A percentile compares a stretch with the other conserved stretches of the same genome.
Evolutionary conservation across 345 rosid species (phyloP).

Genomic region (Cardiospermum halicacabum): DNA sequence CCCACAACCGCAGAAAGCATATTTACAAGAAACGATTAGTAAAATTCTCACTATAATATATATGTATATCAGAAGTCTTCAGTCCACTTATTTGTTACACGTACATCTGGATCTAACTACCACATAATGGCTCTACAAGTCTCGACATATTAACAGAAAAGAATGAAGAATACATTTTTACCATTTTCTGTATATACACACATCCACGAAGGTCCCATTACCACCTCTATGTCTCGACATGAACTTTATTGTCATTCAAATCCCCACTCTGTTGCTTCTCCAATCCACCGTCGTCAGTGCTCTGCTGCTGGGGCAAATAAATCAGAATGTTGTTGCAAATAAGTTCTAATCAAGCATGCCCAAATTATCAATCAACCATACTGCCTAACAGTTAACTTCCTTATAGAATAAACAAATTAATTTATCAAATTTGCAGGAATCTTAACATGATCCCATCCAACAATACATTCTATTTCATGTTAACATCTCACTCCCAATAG

Average conservation of each 20-base stretch:
- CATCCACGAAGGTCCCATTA: neutral
- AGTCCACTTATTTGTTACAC: constrained; percentile 18
- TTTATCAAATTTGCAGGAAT: neutral
- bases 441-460: neutral
- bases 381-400: neutral
- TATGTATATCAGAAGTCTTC: neutral
- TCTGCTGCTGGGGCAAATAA: constrained; percentile 30
- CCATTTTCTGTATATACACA: constrained; percentile 36
- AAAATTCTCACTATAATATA: neutral
- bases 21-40: neutral
- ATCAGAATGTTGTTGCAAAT: neutral
- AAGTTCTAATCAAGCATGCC: neutral
- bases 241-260: constrained; percentile 23
- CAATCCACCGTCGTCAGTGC: constrained; percentile 17
- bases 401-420: neutral
- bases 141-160: constrained; percentile 41
- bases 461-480: neutral
- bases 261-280: constrained; percentile 26
- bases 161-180: constrained; percentile 34
- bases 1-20: neutral
- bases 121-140: constrained; percentile 11
- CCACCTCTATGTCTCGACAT: constrained; percentile 28
- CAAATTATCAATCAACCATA: neutral
- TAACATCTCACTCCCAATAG: neutral
- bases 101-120: constrained; percentile 6